Percentiles rank a stretch among this genome's conserved stretches.
phyloP scores from a whole-genome alignment of 257 asterid genomes.

The Linaria vulgaris region DNA sequence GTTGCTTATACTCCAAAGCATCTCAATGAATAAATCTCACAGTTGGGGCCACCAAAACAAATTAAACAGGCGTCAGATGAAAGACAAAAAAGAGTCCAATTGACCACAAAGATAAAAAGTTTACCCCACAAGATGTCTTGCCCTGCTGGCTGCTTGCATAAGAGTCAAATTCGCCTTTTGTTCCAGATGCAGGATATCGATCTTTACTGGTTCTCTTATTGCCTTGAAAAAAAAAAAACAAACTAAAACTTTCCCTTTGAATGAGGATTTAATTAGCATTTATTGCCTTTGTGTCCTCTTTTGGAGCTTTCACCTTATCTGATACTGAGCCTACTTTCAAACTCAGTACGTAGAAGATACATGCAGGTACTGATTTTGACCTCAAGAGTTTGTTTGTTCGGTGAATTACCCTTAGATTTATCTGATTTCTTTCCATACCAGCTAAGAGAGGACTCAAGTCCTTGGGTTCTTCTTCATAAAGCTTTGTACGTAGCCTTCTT shows the following conservation, averaged over 20 bases:
- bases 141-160: slow-evolving; percentile 33
- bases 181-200: slow-evolving; percentile 35
- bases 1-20: slow-evolving; percentile 1
- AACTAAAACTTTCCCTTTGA: slow-evolving; percentile 80
- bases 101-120: background rate
- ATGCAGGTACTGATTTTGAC: slow-evolving; percentile 90
- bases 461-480: slow-evolving; percentile 45
- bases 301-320: slow-evolving; percentile 35
- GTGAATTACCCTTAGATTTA: slow-evolving; percentile 39
- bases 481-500: slow-evolving; percentile 45
- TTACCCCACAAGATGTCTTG: slow-evolving; percentile 49
- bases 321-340: slow-evolving; percentile 44
- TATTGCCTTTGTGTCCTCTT: slow-evolving; percentile 50
- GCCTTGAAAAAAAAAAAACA: slow-evolving; percentile 80
- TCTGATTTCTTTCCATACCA: slow-evolving; percentile 34
- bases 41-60: slow-evolving; percentile 3
- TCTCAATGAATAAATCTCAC: background rate
- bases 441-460: slow-evolving; percentile 30
- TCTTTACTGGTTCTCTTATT: slow-evolving; percentile 59
- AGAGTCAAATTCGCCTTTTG: slow-evolving; percentile 34
- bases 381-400: slow-evolving; percentile 64
- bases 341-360: slow-evolving; percentile 59
- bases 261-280: slow-evolving; percentile 61
- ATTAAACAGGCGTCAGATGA: background rate
- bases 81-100: background rate